A percentile compares a stretch with the other conserved stretches of the same genome.
phyloP scores from a whole-genome alignment of 148 eudicot genomes.

The Heliosperma pusillum region DNA sequence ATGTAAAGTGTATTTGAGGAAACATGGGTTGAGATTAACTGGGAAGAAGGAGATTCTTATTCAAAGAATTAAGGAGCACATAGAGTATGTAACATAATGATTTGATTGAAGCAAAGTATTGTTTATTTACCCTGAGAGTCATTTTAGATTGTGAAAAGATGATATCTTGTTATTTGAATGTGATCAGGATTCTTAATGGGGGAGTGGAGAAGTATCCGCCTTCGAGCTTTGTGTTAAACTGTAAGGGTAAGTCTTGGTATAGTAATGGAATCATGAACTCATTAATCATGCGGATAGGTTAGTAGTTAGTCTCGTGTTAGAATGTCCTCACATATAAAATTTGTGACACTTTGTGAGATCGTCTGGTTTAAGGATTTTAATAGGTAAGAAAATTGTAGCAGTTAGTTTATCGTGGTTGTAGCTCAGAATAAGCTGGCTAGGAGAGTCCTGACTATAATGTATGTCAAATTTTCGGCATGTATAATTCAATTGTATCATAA shows the following conservation, averaged over 20 bases:
- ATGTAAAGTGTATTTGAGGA: slow-evolving; percentile 77
- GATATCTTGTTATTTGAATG: neutral
- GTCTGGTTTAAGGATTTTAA: neutral
- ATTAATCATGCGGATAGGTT: neutral
- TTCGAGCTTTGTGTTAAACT: slow-evolving; percentile 67
- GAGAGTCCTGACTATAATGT: neutral
- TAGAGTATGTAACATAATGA: slow-evolving; percentile 35
- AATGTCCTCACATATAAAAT: neutral
- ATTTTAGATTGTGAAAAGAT: neutral
- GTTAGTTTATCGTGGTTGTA: neutral
- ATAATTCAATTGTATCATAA: neutral
- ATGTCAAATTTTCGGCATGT: neutral
- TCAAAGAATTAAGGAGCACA: slow-evolving; percentile 67
- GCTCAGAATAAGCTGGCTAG: neutral
- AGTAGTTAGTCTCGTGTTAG: neutral
- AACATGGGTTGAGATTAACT: slow-evolving; percentile 62
- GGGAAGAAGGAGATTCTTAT: slow-evolving; percentile 64
- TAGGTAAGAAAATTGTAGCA: neutral
- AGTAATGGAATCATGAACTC: neutral
- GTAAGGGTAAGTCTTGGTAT: slow-evolving; percentile 54
- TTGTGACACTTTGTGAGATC: neutral
- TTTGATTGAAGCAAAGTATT: neutral
- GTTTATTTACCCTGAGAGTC: neutral
- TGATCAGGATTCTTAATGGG: slow-evolving; percentile 49
- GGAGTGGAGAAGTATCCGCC: slow-evolving; percentile 69